These are phyloP conservation scores for Russula lepida DNA, from an alignment of 768 basidiomycete genomes.

Conservation along the genomic window DNA sequence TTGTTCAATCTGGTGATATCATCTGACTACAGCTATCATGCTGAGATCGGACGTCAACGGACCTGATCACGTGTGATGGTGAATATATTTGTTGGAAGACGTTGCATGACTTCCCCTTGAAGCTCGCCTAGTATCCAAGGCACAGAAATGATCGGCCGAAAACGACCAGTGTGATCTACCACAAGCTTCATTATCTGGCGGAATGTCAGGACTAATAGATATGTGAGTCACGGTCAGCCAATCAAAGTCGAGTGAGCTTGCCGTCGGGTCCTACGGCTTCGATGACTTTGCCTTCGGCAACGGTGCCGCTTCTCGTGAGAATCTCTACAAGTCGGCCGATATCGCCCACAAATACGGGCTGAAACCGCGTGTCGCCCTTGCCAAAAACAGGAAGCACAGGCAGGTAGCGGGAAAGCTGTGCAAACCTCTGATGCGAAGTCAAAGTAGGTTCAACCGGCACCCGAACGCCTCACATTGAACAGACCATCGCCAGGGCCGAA, in stretches of 20 bases:
- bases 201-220: conserved; percentile 55
- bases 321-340: conserved; percentile 55
- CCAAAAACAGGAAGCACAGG: conserved; percentile 74
- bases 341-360: conserved; percentile 68
- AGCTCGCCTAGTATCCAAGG: conserved; percentile 54
- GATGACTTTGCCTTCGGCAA: conserved; percentile 37
- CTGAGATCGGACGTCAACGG: not conserved
- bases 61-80: conserved; percentile 69
- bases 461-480: conserved; percentile 47
- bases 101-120: conserved; percentile 60
- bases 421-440: conserved; percentile 43
- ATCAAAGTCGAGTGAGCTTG: conserved; percentile 29
- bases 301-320: conserved; percentile 39
- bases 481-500: conserved; percentile 74
- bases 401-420: conserved; percentile 46
- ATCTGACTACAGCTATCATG: not conserved
- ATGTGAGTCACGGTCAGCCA: not conserved
- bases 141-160: conserved; percentile 52
- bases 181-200: conserved; percentile 58
- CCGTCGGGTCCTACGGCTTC: conserved; percentile 45
- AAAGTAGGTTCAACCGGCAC: not conserved
- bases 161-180: conserved; percentile 42
- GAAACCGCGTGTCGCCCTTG: conserved; percentile 57
- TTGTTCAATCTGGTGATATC: conserved; percentile 44
- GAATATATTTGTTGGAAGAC: conserved; percentile 53